Evolutionary conservation across 1,284 basidiomycete genomes (phyloP), one percentile per base, ranked within the genome.

Genomic region (Lignosus rhinocerotis): DNA sequence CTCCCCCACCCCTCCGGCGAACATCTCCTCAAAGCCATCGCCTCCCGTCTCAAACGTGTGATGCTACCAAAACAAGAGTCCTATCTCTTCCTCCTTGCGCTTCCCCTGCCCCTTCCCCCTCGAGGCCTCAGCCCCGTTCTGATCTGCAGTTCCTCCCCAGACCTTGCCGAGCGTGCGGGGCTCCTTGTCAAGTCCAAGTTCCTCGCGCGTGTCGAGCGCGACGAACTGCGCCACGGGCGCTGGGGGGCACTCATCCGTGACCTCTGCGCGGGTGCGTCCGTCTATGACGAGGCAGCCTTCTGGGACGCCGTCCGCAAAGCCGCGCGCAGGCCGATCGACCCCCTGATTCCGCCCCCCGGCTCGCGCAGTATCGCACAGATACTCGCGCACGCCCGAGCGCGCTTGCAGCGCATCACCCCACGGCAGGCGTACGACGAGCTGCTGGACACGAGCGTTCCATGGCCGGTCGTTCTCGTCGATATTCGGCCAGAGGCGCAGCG

Each of bases 381-480:
- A 6, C 77, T 92, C 11, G 71, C 72, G 0, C 76, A 79, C 25
- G 83, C 85, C 0, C 82, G 88, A 3, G 78, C 85, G 0, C 79
- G 81, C 30, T 75, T 92, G 1, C 81, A 88, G 58, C 80, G 90
- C 7, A 70, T 91, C 51, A 80, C 81, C 0, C 81, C 87, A 1
- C 66, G 67, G n/a, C 75, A 86, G 62, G 88, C 88, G 1, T 82
- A 80, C 67, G 77, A 77, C 1, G 84, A 88, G 63, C 75, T 89
- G 9, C 76, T 77, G 25, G 81, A 84, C 47, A 72, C 79, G 1
- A 71, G 77, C 34, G 75, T 80, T 39, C 76, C 75, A 11, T 82
- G 82, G 55, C 86, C 87, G 2, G 84, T 84, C 2, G 80, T 90
- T 52, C 77, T 91, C 44, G 87, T 91, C n/a, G 89, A 91, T 69